A percentile compares a stretch with the other conserved stretches of the same genome.
These are phyloP conservation scores for Ogataea pini DNA, from an alignment of 805 yeast genomes.

Conservation along the genomic window DNA sequence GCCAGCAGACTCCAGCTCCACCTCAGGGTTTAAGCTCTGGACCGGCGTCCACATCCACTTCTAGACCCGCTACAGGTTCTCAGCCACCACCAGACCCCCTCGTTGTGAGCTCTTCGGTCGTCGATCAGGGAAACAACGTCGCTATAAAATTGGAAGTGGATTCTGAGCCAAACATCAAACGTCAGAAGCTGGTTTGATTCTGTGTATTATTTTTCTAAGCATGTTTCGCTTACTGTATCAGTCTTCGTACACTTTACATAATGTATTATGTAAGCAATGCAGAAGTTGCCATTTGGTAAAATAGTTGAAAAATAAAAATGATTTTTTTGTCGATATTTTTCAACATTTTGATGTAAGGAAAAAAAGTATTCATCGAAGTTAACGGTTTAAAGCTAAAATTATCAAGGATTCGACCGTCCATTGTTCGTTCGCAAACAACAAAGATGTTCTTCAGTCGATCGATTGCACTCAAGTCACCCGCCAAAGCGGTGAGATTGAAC, in stretches of 20 bases:
- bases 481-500: slow-evolving; percentile 42
- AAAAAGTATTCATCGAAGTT: neutral
- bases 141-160: slow-evolving; percentile 4
- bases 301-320: neutral
- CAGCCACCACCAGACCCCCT: neutral
- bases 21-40: slow-evolving; percentile 2
- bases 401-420: no score
- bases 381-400: neutral
- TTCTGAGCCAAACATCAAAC: neutral
- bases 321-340: neutral
- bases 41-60: neutral
- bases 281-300: neutral
- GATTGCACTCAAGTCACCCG: slow-evolving; percentile 6
- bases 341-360: neutral
- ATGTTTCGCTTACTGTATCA: neutral
- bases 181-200: slow-evolving; percentile 8
- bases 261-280: neutral
- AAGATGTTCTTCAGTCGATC: slow-evolving; percentile 7
- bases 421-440: neutral
- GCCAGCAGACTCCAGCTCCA: slow-evolving; percentile 1
- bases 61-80: neutral
- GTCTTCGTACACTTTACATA: neutral
- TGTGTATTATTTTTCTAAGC: slow-evolving; percentile 1
- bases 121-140: neutral
- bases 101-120: neutral